These are phyloP conservation scores for Podaxis sp. DNA, from an alignment of 768 basidiomycete species.

Conservation along the genomic window DNA sequence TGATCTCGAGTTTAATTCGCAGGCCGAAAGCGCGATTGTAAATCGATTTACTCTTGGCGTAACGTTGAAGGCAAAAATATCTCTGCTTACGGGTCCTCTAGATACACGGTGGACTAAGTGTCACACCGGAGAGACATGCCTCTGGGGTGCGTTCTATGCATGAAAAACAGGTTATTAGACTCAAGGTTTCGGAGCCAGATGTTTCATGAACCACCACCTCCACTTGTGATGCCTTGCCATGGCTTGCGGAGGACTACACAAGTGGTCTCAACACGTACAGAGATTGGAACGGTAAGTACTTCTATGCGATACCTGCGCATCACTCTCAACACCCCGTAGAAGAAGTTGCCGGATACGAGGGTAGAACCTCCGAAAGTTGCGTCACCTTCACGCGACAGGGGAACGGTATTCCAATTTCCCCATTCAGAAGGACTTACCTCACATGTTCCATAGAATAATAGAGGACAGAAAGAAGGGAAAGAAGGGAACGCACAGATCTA, in stretches of 20 bases:
- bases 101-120: not conserved
- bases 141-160: not conserved
- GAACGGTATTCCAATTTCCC: not conserved
- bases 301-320: not conserved
- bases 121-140: not conserved
- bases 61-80: not conserved
- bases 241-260: conserved; percentile 3
- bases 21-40: not conserved
- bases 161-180: not conserved
- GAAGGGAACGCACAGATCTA: conserved; percentile 14
- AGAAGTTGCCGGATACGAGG: not conserved
- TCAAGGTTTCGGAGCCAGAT: not conserved
- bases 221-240: not conserved
- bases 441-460: conserved; percentile 13
- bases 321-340: not conserved
- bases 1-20: not conserved
- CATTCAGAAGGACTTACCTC: not conserved
- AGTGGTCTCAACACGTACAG: conserved; percentile 1
- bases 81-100: not conserved
- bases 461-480: conserved; percentile 11
- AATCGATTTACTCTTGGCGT: not conserved
- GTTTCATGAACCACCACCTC: not conserved
- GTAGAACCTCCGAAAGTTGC: not conserved
- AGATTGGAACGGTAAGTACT: not conserved
- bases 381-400: not conserved